Evolutionary conservation across 768 basidiomycete species (phyloP).

Genomic region (Tulasnella sp.): DNA sequence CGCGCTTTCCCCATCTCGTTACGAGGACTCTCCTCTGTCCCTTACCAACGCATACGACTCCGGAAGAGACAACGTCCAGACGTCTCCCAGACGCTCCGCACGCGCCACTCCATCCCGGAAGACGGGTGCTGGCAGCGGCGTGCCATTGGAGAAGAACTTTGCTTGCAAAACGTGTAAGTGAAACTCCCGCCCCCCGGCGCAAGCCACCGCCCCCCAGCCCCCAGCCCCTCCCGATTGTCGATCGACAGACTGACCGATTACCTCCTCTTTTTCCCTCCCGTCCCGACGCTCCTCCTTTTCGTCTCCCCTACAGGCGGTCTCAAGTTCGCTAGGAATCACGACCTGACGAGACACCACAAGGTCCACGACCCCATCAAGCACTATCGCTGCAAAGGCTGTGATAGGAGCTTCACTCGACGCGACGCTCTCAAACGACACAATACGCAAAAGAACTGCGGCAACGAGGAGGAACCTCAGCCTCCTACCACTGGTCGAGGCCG

Average conservation of each 20-base stretch:
- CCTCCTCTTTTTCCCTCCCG: neutral
- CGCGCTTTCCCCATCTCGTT: neutral
- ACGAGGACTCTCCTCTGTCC: neutral
- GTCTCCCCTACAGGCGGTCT: constrained; percentile 29
- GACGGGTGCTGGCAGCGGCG: neutral
- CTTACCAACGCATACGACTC: neutral
- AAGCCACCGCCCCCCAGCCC: neutral
- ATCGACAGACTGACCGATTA: neutral
- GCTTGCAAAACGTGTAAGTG: constrained; percentile 12
- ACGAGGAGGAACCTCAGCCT: neutral
- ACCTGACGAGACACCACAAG: constrained; percentile 38
- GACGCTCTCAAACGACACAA: constrained; percentile 43
- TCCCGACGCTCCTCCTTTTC: neutral
- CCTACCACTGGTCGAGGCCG: neutral
- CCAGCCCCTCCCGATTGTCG: neutral
- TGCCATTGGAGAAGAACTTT: constrained; percentile 19
- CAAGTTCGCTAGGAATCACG: constrained; percentile 30
- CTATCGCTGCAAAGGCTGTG: constrained; percentile 33
- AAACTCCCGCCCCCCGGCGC: neutral
- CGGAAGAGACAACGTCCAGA: neutral
- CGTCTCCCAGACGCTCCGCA: constrained; percentile 3
- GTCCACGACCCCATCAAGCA: constrained; percentile 46
- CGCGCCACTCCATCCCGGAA: neutral
- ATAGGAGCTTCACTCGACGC: constrained; percentile 41
- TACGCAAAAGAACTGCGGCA: constrained; percentile 21